Conservation (phyloP, 495 filamentous ascomycete genomes). For the Aspergillus incahuasiensis region DNA sequence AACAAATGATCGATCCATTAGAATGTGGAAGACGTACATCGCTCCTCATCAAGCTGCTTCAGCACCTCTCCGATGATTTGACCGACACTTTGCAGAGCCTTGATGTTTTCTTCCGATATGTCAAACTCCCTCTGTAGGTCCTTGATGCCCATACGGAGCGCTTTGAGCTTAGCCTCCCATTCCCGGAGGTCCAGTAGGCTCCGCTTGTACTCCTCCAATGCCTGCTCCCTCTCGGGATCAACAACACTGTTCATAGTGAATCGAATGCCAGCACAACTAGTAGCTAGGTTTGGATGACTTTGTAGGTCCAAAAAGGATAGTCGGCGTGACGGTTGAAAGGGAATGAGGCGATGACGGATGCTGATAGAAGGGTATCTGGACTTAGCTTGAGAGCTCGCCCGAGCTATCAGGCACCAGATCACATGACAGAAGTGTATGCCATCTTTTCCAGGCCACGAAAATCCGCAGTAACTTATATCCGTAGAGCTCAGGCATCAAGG, state of each 20-base stretch:
- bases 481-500: conserved; percentile 20
- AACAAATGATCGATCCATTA: not conserved
- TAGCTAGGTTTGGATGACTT: no score
- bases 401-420: conserved; percentile 26
- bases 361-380: conserved; percentile 14
- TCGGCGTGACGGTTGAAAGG: not conserved
- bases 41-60: conserved; percentile 97
- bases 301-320: no score
- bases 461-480: conserved; percentile 17
- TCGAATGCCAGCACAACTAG: not conserved
- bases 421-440: conserved; percentile 27
- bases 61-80: conserved; percentile 99
- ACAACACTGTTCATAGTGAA: conserved; percentile 46
- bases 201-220: conserved; percentile 82
- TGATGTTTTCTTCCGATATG: conserved; percentile 98
- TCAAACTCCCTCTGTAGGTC: conserved; percentile 91
- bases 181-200: conserved; percentile 95
- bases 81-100: conserved; percentile 96
- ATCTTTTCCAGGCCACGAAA: no score
- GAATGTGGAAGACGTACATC: conserved; percentile 59
- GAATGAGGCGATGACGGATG: conserved; percentile 4
- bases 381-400: conserved; percentile 26
- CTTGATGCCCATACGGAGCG: conserved; percentile 88
- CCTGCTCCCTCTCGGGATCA: conserved; percentile 70
- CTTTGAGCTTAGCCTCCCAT: conserved; percentile 96